Conservation (phyloP, 495 filamentous ascomycete genomes). For the Penicillium egyptiacum region DNA sequence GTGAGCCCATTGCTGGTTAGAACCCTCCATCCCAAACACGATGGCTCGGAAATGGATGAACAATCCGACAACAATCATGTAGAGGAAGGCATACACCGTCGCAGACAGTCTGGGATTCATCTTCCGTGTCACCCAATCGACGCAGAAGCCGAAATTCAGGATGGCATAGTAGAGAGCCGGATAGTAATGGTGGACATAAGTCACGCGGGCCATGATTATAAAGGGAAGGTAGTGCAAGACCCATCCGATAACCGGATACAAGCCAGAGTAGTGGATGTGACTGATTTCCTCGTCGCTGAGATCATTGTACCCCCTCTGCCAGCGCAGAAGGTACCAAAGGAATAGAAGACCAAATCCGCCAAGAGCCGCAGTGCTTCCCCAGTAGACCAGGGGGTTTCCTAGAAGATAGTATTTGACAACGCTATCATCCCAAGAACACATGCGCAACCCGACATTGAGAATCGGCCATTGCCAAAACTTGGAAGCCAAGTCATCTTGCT, state of each 20-base stretch:
- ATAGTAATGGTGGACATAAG: slow-evolving; percentile 99
- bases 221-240: slow-evolving; percentile 95
- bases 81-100: slow-evolving; percentile 67
- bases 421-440: slow-evolving; percentile 97
- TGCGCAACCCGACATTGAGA: slow-evolving; percentile 88
- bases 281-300: slow-evolving; percentile 78
- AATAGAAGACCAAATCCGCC: slow-evolving; percentile 69
- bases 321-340: slow-evolving; percentile 85
- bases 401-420: slow-evolving; percentile 98
- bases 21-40: slow-evolving; percentile 91
- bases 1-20: slow-evolving; percentile 80
- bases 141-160: slow-evolving; percentile 79
- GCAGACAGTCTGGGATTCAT: slow-evolving; percentile 59
- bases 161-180: slow-evolving; percentile 99
- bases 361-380: slow-evolving; percentile 81
- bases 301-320: slow-evolving; percentile 92
- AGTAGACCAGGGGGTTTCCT: slow-evolving; percentile 95
- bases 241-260: slow-evolving; percentile 94
- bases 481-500: slow-evolving; percentile 96
- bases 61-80: slow-evolving; percentile 69
- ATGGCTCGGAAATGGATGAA: slow-evolving; percentile 92
- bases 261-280: slow-evolving; percentile 87
- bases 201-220: slow-evolving; percentile 95
- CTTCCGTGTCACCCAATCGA: slow-evolving; percentile 75
- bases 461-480: slow-evolving; percentile 99